phyloP scores from a whole-genome alignment of 345 rosid species.

The Corymbia maculata region DNA sequence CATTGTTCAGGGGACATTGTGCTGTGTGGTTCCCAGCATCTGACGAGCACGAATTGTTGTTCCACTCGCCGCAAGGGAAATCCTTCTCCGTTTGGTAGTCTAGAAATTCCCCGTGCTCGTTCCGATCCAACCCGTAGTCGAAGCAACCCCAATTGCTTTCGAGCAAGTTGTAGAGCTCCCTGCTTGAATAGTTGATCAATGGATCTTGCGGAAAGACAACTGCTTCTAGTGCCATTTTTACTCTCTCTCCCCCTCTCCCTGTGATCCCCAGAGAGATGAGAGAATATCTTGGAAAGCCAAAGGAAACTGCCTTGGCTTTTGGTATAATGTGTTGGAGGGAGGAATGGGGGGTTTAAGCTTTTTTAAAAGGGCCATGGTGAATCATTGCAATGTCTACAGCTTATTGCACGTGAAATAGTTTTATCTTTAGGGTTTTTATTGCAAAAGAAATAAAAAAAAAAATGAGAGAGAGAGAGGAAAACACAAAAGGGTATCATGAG shows the following conservation, averaged over 20 bases:
- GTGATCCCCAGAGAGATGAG: background rate
- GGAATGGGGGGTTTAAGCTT: slow-evolving; percentile 13
- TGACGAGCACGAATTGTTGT: background rate
- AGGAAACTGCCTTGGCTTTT: background rate
- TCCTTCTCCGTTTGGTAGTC: slow-evolving; percentile 24
- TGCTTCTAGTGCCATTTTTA: slow-evolving; percentile 66
- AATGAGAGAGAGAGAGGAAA: background rate
- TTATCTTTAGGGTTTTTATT: background rate
- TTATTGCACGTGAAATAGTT: slow-evolving; percentile 34
- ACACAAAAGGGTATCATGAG: background rate
- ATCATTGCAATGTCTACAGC: slow-evolving; percentile 12
- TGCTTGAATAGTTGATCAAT: slow-evolving; percentile 15
- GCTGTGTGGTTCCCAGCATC: background rate
- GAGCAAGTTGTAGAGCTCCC: slow-evolving; percentile 36
- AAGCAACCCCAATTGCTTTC: slow-evolving; percentile 23
- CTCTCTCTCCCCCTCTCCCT: background rate
- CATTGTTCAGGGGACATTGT: background rate
- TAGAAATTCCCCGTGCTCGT: slow-evolving; percentile 18
- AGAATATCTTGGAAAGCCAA: background rate
- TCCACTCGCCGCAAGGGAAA: slow-evolving; percentile 17
- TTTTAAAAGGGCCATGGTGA: slow-evolving; percentile 20
- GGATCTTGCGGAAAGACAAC: slow-evolving; percentile 43
- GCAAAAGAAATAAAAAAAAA: background rate
- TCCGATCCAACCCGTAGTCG: slow-evolving; percentile 5
- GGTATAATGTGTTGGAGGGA: background rate